Base-by-base conservation (phyloP, 352 stramenopile genomes). In the Phytophthora tentaculata region DNA sequence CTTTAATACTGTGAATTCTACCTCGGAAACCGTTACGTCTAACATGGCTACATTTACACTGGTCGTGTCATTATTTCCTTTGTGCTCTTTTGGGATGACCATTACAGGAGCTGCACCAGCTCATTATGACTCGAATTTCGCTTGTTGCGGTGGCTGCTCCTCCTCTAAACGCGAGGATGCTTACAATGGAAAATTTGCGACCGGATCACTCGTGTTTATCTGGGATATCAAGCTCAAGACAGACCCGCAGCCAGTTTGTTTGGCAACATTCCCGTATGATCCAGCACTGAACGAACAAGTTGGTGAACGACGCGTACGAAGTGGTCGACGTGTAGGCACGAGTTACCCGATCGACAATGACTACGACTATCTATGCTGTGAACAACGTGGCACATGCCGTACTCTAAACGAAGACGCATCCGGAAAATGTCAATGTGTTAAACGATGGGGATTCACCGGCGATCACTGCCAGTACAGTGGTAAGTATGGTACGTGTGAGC, bases 341-440 rank as follows among this genome's bases (percentile, higher is more conserved):
- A 89, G 48, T 22, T 93, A 91, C 35, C 83, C 84, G 16, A 87
- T 89, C 56, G 83, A 91, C 67, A 84, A 93, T 53, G 84, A 91
- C 63, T 86, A 80, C 49, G 84, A 91, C 61, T 70, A 64, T 50
- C 61, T 86, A 24, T 93, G 84, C 66, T 93, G 84, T 52, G 77
- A 91, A 39, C 84, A 93, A 47, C 70, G 81, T 2, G 84, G 84
- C 0, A 51, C 62, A 9, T 93, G 84, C 24, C 68, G 64, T 2
- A 51, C 73, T 5, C 58, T 74, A 0, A 79, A 86, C 23, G 83
- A 91, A 74, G 81, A 93, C 56, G 84, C 82, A 1, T 81, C 76
- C 0, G 83, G 84, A 10, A 81, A 77, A 24, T 93, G 83, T 48
- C 79, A 76, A 6, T 93, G 84, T 49, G 80, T 93, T 26, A 77